These are phyloP conservation scores for Cutaneotrichosporon spelunceum DNA, from an alignment of 1,284 basidiomycete genomes.

Conservation along the genomic window DNA sequence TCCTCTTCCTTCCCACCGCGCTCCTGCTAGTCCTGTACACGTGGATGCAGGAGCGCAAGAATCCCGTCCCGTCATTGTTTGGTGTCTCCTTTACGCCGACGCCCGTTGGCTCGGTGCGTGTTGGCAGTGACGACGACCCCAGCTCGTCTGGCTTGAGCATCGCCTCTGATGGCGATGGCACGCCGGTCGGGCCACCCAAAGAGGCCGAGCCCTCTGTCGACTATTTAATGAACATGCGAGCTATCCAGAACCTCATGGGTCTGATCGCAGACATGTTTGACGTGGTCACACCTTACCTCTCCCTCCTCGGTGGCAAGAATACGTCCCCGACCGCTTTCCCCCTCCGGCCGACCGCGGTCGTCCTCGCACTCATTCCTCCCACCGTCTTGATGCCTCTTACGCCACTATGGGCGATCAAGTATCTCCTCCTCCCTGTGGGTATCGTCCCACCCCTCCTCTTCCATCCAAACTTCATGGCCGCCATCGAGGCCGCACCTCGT, in stretches of 20 bases:
- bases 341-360: slow-evolving; percentile 41
- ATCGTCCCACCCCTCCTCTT: slow-evolving; percentile 40
- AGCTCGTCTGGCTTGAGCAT: slow-evolving; percentile 21
- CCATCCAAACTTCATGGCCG: slow-evolving; percentile 45
- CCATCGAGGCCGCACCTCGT: slow-evolving; percentile 28
- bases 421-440: slow-evolving; percentile 45
- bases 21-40: slow-evolving; percentile 43
- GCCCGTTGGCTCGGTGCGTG: slow-evolving; percentile 7
- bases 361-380: slow-evolving; percentile 44
- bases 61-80: slow-evolving; percentile 38
- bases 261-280: slow-evolving; percentile 24
- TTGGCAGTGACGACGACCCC: slow-evolving; percentile 4
- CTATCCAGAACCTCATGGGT: slow-evolving; percentile 54
- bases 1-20: slow-evolving; percentile 45
- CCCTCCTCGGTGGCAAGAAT: slow-evolving; percentile 22
- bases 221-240: slow-evolving; percentile 53
- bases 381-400: slow-evolving; percentile 46
- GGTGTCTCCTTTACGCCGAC: slow-evolving; percentile 27
- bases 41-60: slow-evolving; percentile 39
- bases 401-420: slow-evolving; percentile 39
- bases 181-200: slow-evolving; percentile 42
- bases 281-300: slow-evolving; percentile 30
- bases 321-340: slow-evolving; percentile 42
- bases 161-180: slow-evolving; percentile 23
- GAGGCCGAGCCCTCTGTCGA: slow-evolving; percentile 48